phyloP scores from a whole-genome alignment of 2,329 filamentous ascomycete genomes.

The Aspergillus neoniger region DNA sequence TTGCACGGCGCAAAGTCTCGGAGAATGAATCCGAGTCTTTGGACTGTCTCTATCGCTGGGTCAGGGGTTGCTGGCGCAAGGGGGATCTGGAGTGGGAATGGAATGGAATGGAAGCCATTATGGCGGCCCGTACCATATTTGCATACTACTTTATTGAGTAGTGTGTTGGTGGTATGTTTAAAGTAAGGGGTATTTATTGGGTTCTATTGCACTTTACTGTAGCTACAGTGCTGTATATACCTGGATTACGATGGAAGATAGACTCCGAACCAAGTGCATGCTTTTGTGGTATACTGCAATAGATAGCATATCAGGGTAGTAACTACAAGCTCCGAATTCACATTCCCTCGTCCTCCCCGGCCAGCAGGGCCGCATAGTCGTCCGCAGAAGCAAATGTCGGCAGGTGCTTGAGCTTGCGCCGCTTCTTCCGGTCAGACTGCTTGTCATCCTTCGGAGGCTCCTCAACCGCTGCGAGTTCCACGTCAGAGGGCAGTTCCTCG shows the following conservation, averaged over 20 bases:
- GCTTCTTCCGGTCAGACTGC: constrained; percentile 59
- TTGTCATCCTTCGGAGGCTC: constrained; percentile 45
- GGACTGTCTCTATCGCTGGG: no score
- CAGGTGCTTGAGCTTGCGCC: constrained; percentile 82
- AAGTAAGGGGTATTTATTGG: no score
- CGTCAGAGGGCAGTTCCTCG: constrained; percentile 55
- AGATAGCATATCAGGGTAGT: constrained; percentile 15
- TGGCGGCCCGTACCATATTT: no score
- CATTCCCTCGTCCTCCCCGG: constrained; percentile 62
- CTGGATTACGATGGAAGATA: not conserved
- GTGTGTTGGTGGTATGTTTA: no score
- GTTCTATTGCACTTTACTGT: no score
- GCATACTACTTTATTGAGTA: no score
- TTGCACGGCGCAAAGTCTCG: no score
- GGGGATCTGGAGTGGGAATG: no score
- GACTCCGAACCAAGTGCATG: not conserved
- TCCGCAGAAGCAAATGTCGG: constrained; percentile 92
- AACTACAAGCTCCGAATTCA: constrained; percentile 20
- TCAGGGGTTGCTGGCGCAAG: no score
- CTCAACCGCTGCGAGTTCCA: constrained; percentile 47
- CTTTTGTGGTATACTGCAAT: constrained; percentile 25
- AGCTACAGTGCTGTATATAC: not conserved
- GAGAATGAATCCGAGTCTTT: no score
- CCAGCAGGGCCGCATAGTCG: constrained; percentile 86
- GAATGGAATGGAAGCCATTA: no score